Conservation (phyloP, 2,329 filamentous ascomycete species). For the Periconia macrospinosa region DNA sequence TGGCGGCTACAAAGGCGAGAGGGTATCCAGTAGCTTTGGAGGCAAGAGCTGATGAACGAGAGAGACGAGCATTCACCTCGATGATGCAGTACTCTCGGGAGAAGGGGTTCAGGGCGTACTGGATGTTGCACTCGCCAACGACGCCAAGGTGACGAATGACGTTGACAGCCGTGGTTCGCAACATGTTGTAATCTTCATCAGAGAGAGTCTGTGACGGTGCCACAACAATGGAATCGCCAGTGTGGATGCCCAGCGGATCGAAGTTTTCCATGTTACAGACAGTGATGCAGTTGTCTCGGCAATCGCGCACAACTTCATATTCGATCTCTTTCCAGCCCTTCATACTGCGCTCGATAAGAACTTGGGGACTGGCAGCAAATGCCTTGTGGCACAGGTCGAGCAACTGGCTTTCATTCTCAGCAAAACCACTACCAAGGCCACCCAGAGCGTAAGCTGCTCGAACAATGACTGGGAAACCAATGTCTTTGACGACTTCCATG, state of each 20-base stretch:
- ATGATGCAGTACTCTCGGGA: conserved; percentile 98
- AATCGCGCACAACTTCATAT: conserved; percentile 96
- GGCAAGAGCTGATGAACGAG: conserved; percentile 89
- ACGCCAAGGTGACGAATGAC: conserved; percentile 96
- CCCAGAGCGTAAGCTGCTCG: conserved; percentile 94
- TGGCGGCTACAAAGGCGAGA: conserved; percentile 93
- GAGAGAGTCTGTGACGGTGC: conserved; percentile 95
- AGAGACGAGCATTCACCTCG: conserved; percentile 96
- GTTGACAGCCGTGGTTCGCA: conserved; percentile 93
- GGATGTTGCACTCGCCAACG: conserved; percentile 98
- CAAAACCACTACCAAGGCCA: conserved; percentile 93
- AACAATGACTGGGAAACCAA: conserved; percentile 96
- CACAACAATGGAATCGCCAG: conserved; percentile 96
- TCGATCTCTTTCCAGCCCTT: conserved; percentile 99
- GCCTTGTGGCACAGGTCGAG: conserved; percentile 90
- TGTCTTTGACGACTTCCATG: conserved; percentile 81
- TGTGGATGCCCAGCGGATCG: conserved; percentile 96
- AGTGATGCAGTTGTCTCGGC: conserved; percentile 96
- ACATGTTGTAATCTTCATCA: conserved; percentile 99
- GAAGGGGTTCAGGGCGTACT: conserved; percentile 94
- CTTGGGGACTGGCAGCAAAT: conserved; percentile 91
- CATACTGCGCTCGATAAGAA: conserved; percentile 97
- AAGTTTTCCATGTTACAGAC: conserved; percentile 99
- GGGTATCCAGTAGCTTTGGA: conserved; percentile 98
- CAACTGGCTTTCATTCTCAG: conserved; percentile 81